phyloP scores from a whole-genome alignment of 1,284 basidiomycete genomes.

The Microbotryomycetes sp. region DNA sequence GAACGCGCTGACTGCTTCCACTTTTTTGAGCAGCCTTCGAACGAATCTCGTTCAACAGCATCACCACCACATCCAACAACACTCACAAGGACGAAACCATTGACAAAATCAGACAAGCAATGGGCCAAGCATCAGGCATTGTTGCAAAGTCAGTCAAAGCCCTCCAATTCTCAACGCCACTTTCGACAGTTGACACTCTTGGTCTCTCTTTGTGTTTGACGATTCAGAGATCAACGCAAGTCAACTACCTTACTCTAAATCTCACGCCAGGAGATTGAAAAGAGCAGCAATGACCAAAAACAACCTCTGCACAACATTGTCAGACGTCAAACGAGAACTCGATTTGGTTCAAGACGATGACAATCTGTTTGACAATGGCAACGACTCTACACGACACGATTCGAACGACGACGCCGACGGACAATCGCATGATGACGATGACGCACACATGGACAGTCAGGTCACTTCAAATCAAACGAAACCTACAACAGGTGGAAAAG shows the following conservation, averaged over 20 bases:
- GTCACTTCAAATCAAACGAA: neutral
- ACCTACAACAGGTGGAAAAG: conserved; percentile 46
- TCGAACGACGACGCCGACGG: no score
- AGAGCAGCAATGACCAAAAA: conserved; percentile 57
- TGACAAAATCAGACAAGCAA: neutral
- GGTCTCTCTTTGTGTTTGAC: neutral
- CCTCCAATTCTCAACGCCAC: no score
- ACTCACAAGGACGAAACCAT: neutral
- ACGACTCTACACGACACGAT: no score
- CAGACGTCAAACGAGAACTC: conserved; percentile 56
- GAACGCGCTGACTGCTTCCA: neutral
- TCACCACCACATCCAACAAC: neutral
- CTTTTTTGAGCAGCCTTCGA: neutral
- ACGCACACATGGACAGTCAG: no score
- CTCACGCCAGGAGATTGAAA: conserved; percentile 62
- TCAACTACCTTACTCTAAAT: conserved; percentile 62
- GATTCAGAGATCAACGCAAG: conserved; percentile 53
- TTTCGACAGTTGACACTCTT: neutral
- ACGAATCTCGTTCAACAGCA: neutral
- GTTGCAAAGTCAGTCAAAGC: conserved; percentile 19
- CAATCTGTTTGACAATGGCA: no score
- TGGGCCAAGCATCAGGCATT: conserved; percentile 13
- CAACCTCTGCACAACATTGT: conserved; percentile 55
- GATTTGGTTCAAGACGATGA: conserved; percentile 36
- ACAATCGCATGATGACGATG: conserved; percentile 3